These are phyloP conservation scores for Tricholoma matsutake DNA, from an alignment of 768 basidiomycete genomes.

Conservation along the genomic window DNA sequence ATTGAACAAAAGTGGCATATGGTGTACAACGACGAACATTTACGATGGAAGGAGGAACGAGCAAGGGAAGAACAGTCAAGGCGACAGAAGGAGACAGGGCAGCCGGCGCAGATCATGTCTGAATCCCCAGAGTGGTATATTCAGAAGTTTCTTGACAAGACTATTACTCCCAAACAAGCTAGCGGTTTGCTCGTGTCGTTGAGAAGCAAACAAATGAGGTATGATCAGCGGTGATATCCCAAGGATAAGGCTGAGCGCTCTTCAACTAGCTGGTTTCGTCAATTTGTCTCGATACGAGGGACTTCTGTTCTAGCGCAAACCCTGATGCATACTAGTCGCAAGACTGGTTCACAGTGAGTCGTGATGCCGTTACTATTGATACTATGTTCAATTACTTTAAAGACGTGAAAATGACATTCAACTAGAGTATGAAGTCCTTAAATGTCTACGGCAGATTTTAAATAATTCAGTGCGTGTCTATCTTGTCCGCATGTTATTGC, in stretches of 20 bases:
- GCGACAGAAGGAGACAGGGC: constrained; percentile 58
- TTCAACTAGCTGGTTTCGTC: constrained; percentile 67
- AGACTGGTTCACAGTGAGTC: constrained; percentile 57
- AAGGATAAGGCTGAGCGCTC: constrained; percentile 12
- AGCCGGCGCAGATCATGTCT: constrained; percentile 48
- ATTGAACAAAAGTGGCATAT: constrained; percentile 92
- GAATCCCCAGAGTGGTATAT: constrained; percentile 93
- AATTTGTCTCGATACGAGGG: constrained; percentile 76
- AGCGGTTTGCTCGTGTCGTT: constrained; percentile 71
- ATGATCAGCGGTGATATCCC: constrained; percentile 19
- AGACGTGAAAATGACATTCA: constrained; percentile 63
- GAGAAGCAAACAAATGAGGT: constrained; percentile 81
- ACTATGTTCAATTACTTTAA: constrained; percentile 7
- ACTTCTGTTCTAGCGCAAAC: constrained; percentile 80
- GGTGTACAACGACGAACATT: constrained; percentile 78
- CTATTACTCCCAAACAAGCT: constrained; percentile 80
- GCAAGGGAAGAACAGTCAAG: constrained; percentile 59
- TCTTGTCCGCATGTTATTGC: constrained; percentile 3
- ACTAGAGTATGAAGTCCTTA: constrained; percentile 86
- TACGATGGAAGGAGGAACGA: constrained; percentile 74
- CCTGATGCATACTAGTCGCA: constrained; percentile 72
- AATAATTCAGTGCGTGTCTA: constrained; percentile 49
- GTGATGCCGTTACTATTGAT: not conserved
- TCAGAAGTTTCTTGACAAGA: constrained; percentile 83
- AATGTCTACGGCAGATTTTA: constrained; percentile 80